Evolutionary conservation across 2,329 filamentous ascomycete species (phyloP), one percentile per base, ranked within the genome.

Genomic region (Hypoxylon sp.): DNA sequence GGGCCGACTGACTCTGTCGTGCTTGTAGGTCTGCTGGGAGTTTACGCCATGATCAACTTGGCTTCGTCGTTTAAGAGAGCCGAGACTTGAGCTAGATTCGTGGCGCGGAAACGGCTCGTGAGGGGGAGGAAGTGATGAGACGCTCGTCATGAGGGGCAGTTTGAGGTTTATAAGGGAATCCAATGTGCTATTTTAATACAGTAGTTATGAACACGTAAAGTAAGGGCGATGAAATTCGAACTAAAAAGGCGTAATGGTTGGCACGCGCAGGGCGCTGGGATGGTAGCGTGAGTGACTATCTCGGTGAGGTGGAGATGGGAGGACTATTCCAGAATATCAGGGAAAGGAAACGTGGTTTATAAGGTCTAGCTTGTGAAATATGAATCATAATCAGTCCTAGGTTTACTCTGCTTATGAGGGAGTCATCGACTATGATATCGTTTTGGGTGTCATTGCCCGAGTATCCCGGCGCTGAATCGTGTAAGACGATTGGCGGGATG

Each of bases 401-500:
- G 44, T 59, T 42, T 22, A 6, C 51, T 48, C 20, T 54, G 22
- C 6, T 40, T 42, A 50, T 44, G n/a, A 30, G 17, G 33, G 66
- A 69, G 66, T 69, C 64, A 67, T 71, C 66, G 55, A 50, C 27
- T 17, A n/a, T 31, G 25, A 58, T 58, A 55, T 40, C 20, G 58
- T 35, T 50, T 40, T 35, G 17, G n/a, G 64, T 63, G 53, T 57
- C 68, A 66, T 66, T 27, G 27, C 31, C 55, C 65, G 31, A 27
- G 8, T 27, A 14, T 42, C n/a, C 49, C 61, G 20, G 55, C 25
- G 10, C 8, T 20, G 37, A 69, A 35, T 58, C 71, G 66, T 71
- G 66, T 73, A 73, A 73, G 66, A 69, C 25, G 68, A 73, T 73
- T 73, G 69, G 71, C 42, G 48, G 40, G 53, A 63, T 54, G 5